These are phyloP conservation scores for Cyclocybe cylindracea DNA, from an alignment of 768 basidiomycete species.

Conservation along the genomic window DNA sequence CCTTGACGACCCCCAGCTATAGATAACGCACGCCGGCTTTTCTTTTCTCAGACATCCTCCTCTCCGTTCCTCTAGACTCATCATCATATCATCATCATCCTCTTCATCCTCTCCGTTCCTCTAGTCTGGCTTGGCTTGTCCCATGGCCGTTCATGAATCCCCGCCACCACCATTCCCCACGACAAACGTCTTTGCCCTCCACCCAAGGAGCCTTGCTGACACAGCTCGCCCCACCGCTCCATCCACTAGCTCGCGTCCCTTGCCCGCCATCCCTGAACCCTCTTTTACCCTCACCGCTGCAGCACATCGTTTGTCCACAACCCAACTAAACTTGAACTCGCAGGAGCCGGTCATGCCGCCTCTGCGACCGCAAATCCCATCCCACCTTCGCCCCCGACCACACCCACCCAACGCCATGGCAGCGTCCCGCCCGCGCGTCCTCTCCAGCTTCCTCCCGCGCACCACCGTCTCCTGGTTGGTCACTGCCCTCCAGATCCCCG, in stretches of 20 bases:
- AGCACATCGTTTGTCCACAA: no score
- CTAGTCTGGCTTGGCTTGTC: no score
- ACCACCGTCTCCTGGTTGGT: constrained; percentile 11
- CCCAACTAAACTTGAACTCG: no score
- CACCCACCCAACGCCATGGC: constrained; percentile 6
- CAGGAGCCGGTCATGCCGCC: background rate
- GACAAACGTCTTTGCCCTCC: background rate
- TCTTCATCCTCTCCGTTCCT: no score
- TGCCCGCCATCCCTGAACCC: constrained; percentile 11
- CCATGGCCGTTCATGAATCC: background rate
- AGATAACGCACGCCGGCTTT: no score
- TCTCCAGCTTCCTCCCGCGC: constrained; percentile 19
- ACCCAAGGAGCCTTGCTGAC: background rate
- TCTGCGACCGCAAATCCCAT: background rate
- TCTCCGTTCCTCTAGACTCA: no score
- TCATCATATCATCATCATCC: no score
- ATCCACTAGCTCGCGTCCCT: constrained; percentile 3
- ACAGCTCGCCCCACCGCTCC: background rate
- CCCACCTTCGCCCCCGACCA: constrained; percentile 1
- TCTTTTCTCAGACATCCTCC: no score
- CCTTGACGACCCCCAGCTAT: no score
- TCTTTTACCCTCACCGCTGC: background rate
- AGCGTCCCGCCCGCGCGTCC: constrained; percentile 11
- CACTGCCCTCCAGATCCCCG: constrained; percentile 17
- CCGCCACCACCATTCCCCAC: background rate